Evolutionary conservation across 768 basidiomycete species (phyloP), one percentile per base, ranked within the genome.

Genomic region (Rhodotorula sphaerocarpa): DNA sequence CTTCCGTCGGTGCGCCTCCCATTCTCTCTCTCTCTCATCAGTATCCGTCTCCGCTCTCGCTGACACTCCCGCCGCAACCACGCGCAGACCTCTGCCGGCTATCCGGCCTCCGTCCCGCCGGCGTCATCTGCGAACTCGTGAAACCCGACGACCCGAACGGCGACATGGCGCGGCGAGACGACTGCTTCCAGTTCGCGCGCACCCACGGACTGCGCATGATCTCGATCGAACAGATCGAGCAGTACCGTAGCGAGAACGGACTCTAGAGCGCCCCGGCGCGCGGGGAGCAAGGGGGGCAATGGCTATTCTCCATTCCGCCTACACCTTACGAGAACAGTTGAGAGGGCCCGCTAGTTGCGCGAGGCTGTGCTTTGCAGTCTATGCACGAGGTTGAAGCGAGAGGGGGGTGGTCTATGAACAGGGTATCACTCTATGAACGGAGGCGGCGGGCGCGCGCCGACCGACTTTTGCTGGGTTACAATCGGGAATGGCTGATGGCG

Each of bases 141-240:
- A 93, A 96, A 57, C 75, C 78, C 57, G 90, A 96, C 67, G 86
- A 96, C 74, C 81, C 81, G 20, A 76, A 81, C 69, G 95, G 95
- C 0, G 84, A 80, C 21, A 99, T 99, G 95, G 88, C 91, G n/a
- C 79, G 92, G 23, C 78, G 90, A 41, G 92, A 97, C 72, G 92
- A 91, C 71, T 93, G 92, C 73, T 81, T 90, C 66, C 80, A 83
- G 42, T 97, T 99, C 73, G 92, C 95, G 16, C 84, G 89, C 75
- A 78, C 80, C 28, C 91, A 87, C 86, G 87, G 89, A 14, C 73
- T 97, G 57, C 90, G 87, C 74, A 88, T 95, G 84, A 89, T 99
- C 72, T 92, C 87, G 62, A 86, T 99, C 10, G 91, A 91, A 69
- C 77, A 77, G 69, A 69, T 81, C 63, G 75, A 73, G 33, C 66